These are phyloP conservation scores for Lecanicillium sp. DNA, from an alignment of 2,329 filamentous ascomycete genomes.

Conservation along the genomic window DNA sequence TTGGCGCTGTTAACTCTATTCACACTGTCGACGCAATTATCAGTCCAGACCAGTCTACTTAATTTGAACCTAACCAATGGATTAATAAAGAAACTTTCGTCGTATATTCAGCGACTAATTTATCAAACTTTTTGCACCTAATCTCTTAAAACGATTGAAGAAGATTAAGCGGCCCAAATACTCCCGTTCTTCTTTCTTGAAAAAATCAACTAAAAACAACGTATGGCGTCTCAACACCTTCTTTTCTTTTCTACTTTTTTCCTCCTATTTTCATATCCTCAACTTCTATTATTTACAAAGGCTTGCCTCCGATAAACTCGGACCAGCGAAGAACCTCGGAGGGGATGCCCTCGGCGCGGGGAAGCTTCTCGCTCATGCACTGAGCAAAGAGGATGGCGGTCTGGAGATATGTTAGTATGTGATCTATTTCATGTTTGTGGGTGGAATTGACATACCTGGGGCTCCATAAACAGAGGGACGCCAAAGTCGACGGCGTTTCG, in stretches of 20 bases:
- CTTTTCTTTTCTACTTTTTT: neutral
- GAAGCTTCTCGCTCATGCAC: slow-evolving; percentile 96
- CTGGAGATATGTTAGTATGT: slow-evolving; percentile 39
- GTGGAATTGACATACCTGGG: slow-evolving; percentile 59
- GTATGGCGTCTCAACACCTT: too few species aligned
- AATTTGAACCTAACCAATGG: neutral
- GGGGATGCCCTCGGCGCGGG: slow-evolving; percentile 79
- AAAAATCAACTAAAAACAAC: too few species aligned
- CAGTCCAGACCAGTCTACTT: neutral
- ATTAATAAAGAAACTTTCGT: neutral
- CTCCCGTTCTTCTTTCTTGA: neutral
- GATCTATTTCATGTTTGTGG: neutral
- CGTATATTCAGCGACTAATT: too few species aligned
- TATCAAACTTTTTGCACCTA: neutral
- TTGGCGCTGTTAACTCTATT: too few species aligned
- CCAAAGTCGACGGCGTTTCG: slow-evolving; percentile 98
- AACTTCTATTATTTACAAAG: slow-evolving; percentile 45
- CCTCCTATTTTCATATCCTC: neutral
- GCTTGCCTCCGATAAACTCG: slow-evolving; percentile 85
- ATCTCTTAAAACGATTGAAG: neutral
- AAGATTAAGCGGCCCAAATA: neutral
- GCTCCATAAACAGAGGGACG: slow-evolving; percentile 96
- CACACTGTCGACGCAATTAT: too few species aligned
- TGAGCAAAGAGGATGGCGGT: slow-evolving; percentile 93
- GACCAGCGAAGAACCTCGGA: slow-evolving; percentile 90